phyloP scores from a whole-genome alignment of 768 basidiomycete species.

The Lyophyllum semitale region DNA sequence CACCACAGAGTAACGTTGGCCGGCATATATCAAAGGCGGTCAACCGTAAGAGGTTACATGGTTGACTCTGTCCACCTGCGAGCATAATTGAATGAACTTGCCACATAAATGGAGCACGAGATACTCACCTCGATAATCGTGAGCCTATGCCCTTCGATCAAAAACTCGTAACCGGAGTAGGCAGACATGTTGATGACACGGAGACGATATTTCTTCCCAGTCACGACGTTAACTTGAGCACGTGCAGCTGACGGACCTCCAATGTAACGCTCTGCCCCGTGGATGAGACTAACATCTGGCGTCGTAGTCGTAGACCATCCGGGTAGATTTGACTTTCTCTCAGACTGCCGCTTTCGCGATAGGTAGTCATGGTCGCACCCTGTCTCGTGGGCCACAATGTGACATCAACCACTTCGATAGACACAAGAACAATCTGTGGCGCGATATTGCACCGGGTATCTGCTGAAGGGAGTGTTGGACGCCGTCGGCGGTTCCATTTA shows the following conservation, averaged over 20 bases:
- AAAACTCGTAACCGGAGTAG: constrained; percentile 30
- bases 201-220: constrained; percentile 44
- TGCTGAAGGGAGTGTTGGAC: no score
- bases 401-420: no score
- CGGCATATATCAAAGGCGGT: constrained; percentile 38
- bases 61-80: constrained; percentile 39
- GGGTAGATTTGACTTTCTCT: no score
- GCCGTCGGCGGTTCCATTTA: no score
- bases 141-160: constrained; percentile 25
- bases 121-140: constrained; percentile 5
- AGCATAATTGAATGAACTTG: constrained; percentile 19
- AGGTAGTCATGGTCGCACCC: no score
- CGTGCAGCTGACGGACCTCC: constrained; percentile 37
- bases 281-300: constrained; percentile 29
- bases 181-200: constrained; percentile 44
- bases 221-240: constrained; percentile 39
- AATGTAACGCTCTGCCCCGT: constrained; percentile 42
- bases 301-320: no score
- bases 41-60: constrained; percentile 33
- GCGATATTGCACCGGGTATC: no score
- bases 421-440: no score
- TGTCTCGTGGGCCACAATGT: no score
- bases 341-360: no score
- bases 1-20: constrained; percentile 45
- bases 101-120: background rate